Conservation (phyloP, 2,329 filamentous ascomycete species). For the Exophiala bonariae region DNA sequence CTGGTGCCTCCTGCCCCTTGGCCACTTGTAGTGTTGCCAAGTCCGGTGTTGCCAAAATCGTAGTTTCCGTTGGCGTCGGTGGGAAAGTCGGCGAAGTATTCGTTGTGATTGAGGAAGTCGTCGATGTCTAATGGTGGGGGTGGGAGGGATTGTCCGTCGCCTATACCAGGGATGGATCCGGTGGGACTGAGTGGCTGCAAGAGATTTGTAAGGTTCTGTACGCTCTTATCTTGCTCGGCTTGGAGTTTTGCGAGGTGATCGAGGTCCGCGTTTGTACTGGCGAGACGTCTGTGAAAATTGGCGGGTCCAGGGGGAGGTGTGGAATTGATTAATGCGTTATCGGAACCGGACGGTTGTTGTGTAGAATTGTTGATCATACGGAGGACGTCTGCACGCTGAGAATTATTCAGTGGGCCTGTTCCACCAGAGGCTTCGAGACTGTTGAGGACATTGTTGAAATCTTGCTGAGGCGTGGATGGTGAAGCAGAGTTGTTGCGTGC, state of each 20-base stretch:
- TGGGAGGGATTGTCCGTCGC: slow-evolving; percentile 39
- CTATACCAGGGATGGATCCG: slow-evolving; percentile 72
- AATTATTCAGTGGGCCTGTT: slow-evolving; percentile 42
- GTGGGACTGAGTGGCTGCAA: slow-evolving; percentile 79
- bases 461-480: slow-evolving; percentile 37
- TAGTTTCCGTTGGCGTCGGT: slow-evolving; percentile 24
- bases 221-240: slow-evolving; percentile 72
- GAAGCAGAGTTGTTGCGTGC: slow-evolving; percentile 38
- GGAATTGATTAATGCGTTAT: slow-evolving; percentile 60
- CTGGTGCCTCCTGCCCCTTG: slow-evolving; percentile 15
- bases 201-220: slow-evolving; percentile 71
- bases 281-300: slow-evolving; percentile 51
- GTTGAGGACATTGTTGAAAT: slow-evolving; percentile 47
- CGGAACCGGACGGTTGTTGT: slow-evolving; percentile 46
- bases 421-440: slow-evolving; percentile 44
- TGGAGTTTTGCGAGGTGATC: slow-evolving; percentile 78
- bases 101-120: slow-evolving; percentile 55
- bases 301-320: slow-evolving; percentile 56
- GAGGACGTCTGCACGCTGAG: slow-evolving; percentile 49
- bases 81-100: slow-evolving; percentile 52
- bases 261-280: slow-evolving; percentile 71
- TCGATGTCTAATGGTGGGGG: slow-evolving; percentile 55
- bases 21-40: slow-evolving; percentile 24
- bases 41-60: slow-evolving; percentile 25
- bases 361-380: slow-evolving; percentile 46